phyloP scores from a whole-genome alignment of 495 filamentous ascomycete species.

The Polyplosphaeria fusca region DNA sequence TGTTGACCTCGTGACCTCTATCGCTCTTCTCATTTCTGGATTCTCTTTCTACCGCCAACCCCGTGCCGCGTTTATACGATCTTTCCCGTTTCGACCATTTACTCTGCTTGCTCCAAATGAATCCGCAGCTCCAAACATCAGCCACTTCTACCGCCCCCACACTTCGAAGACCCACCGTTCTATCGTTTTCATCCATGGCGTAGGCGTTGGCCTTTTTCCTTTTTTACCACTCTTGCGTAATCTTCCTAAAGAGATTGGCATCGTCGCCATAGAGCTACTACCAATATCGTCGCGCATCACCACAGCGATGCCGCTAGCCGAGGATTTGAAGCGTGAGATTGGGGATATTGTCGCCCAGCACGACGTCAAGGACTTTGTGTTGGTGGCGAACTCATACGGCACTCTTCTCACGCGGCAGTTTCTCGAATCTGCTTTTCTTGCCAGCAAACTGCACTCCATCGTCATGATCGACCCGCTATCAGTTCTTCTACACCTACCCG shows the following conservation, averaged over 20 bases:
- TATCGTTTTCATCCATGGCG: slow-evolving; percentile 36
- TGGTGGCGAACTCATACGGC: slow-evolving; percentile 38
- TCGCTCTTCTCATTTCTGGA: slow-evolving; percentile 12
- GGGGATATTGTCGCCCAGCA: slow-evolving; percentile 29
- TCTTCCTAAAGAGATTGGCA: slow-evolving; percentile 32
- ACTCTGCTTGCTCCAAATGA: slow-evolving; percentile 12
- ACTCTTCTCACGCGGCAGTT: slow-evolving; percentile 33
- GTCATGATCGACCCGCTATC: slow-evolving; percentile 37
- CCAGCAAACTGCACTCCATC: slow-evolving; percentile 24
- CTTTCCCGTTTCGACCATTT: slow-evolving; percentile 35
- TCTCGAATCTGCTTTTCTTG: slow-evolving; percentile 20
- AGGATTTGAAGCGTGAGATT: slow-evolving; percentile 23
- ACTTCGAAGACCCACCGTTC: slow-evolving; percentile 29
- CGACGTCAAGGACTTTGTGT: slow-evolving; percentile 27
- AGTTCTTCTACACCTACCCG: slow-evolving; percentile 34
- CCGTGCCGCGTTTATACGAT: not conserved
- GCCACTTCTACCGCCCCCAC: slow-evolving; percentile 37
- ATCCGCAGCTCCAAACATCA: slow-evolving; percentile 24
- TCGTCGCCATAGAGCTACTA: slow-evolving; percentile 36
- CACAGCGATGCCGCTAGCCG: slow-evolving; percentile 19
- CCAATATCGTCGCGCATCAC: slow-evolving; percentile 36
- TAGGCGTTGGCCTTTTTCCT: slow-evolving; percentile 34
- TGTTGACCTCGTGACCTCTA: slow-evolving; percentile 28
- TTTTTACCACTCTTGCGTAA: slow-evolving; percentile 29
- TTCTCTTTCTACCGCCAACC: slow-evolving; percentile 28